These are phyloP conservation scores for Hortaea sp. DNA, from an alignment of 2,329 filamentous ascomycete genomes.

Conservation along the genomic window DNA sequence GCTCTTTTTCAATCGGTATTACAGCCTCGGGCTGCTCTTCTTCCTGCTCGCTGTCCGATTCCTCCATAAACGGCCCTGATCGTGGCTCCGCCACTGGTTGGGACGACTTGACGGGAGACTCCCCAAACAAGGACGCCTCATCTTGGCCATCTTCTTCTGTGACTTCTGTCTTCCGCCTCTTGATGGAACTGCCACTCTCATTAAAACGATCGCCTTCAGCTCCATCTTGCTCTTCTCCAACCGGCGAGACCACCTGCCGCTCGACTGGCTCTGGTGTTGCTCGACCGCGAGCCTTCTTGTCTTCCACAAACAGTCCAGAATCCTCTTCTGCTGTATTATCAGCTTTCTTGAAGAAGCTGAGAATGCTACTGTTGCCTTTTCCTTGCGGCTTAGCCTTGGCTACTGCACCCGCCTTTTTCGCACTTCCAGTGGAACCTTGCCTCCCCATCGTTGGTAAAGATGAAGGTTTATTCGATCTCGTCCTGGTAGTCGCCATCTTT, in stretches of 20 bases:
- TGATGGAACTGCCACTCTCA: constrained; percentile 32
- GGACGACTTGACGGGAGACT: neutral
- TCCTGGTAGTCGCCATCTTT: constrained; percentile 22
- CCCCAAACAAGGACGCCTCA: constrained; percentile 28
- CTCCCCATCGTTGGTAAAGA: constrained; percentile 20
- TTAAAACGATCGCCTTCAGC: constrained; percentile 30
- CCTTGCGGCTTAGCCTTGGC: constrained; percentile 29
- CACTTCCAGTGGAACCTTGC: constrained; percentile 20
- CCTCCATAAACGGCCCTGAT: constrained; percentile 58
- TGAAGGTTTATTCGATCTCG: constrained; percentile 14
- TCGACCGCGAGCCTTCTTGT: constrained; percentile 4
- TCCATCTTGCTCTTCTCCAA: constrained; percentile 12
- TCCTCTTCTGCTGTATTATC: constrained; percentile 23
- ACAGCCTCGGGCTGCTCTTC: constrained; percentile 16
- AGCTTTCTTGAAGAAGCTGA: constrained; percentile 46
- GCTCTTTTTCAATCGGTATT: constrained; percentile 8
- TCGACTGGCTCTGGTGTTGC: constrained; percentile 1
- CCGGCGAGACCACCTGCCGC: constrained; percentile 2
- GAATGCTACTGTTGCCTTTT: constrained; percentile 41
- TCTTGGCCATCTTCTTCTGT: constrained; percentile 16
- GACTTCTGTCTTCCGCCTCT: constrained; percentile 28
- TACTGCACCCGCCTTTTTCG: constrained; percentile 25
- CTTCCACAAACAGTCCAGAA: constrained; percentile 28
- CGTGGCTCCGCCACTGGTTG: constrained; percentile 1
- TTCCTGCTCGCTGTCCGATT: constrained; percentile 52